Evolutionary conservation across 352 stramenopile species (phyloP), one percentile per base, ranked within the genome.

Genomic region (Globisporangium rhizosaccharum): DNA sequence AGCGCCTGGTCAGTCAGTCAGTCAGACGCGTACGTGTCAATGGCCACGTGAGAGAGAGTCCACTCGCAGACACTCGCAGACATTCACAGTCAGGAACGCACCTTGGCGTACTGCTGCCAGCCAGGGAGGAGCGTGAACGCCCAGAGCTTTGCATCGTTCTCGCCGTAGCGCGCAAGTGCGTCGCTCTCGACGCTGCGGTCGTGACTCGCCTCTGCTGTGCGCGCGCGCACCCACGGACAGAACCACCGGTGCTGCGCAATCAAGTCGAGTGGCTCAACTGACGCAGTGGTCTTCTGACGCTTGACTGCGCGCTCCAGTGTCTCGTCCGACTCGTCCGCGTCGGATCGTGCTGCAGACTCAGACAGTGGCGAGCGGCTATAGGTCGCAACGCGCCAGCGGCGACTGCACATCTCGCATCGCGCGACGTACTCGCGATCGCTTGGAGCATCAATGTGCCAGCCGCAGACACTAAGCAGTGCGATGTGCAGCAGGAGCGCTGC

Each of bases 181-280:
- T 63, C 51, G 41, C 47, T 47, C 57, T 52, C 49, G 20, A 47
- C 37, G n/a, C 44, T 18, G 45, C 20, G 18, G 15, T 61, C 46
- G 56, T 33, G 46, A 28, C 37, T 62, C 49, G 57, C 57, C 2
- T 62, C 37, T 4, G 51, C 10, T 26, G 53, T 44, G 10, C 46
- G 30, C 25, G 58, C 30, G 3, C 42, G 18, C 44, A 87, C 59
- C 79, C 77, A 87, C 17, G 79, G 77, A 55, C 79, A 90, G 62
- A 87, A 90, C 56, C 72, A 72, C 26, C 79, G 79, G 46, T 90
- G 79, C 30, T 76, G 65, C 3, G 59, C 50, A 9, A 71, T 52
- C 3, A 54, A 59, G 51, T 79, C 60, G 11, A 73, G 26, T 17
- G 56, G 20, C 15, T 20, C n/a, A 0, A 26, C 26, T 4, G 53